Percentiles rank a stretch among this genome's conserved stretches.
Evolutionary conservation across 75 land plant species (phyloP).

Genomic region (Selaginella tamariscina): DNA sequence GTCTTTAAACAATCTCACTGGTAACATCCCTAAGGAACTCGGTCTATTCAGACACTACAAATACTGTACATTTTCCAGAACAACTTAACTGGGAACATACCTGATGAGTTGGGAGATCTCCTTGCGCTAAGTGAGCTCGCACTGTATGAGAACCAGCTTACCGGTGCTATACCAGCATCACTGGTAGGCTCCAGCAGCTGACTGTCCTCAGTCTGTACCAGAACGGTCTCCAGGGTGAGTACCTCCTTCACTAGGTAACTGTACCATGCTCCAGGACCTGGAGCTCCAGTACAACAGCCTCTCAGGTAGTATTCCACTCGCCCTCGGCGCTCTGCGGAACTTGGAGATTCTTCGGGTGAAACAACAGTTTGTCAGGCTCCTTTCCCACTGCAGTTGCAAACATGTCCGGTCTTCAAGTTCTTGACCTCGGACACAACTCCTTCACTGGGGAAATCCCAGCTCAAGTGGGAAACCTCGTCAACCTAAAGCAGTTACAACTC

Average conservation of each 20-base stretch:
- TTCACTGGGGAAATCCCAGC: neutral
- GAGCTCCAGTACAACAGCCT: neutral
- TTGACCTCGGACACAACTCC: neutral
- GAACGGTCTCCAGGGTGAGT: neutral
- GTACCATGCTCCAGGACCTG: neutral
- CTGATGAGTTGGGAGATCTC: neutral
- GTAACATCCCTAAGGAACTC: constrained; percentile 8
- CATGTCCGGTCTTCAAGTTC: neutral
- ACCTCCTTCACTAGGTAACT: neutral
- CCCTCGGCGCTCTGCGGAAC: neutral
- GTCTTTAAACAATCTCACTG: constrained; percentile 3
- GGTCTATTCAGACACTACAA: neutral
- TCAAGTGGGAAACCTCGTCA: constrained; percentile 24
- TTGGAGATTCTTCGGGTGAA: constrained; percentile 13
- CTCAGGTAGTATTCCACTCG: constrained; percentile 7
- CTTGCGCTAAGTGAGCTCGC: neutral
- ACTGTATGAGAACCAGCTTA: neutral
- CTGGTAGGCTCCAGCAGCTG: neutral
- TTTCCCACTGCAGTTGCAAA: constrained; percentile 44
- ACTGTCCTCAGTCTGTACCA: neutral
- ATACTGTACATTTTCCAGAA: neutral
- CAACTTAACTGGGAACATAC: constrained; percentile 14
- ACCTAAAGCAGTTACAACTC: constrained; percentile 40
- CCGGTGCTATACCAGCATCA: neutral
- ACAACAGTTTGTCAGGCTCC: constrained; percentile 39